These are phyloP conservation scores for Aspergillus proliferans DNA, from an alignment of 2,329 filamentous ascomycete species.

Conservation along the genomic window DNA sequence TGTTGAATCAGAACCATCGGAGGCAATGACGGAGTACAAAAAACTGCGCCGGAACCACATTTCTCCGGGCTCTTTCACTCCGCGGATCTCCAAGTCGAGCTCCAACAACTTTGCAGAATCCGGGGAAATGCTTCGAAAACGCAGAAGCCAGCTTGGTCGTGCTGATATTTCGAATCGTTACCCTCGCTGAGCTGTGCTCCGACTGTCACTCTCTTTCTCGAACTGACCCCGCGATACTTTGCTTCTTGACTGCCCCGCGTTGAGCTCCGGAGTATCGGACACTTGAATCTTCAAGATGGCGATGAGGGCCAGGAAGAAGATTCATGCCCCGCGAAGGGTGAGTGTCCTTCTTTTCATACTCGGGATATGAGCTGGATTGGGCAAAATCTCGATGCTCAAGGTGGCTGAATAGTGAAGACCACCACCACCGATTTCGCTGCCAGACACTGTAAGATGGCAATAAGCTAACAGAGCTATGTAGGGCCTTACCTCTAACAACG, in stretches of 20 bases:
- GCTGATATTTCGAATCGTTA: background rate
- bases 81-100: constrained; percentile 9
- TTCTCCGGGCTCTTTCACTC: constrained; percentile 19
- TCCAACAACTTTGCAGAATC: background rate
- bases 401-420: background rate
- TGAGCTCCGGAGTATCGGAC: background rate
- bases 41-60: constrained; percentile 19
- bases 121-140: background rate
- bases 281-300: constrained; percentile 35
- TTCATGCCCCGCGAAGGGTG: constrained; percentile 63
- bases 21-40: constrained; percentile 10
- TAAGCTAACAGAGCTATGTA: constrained; percentile 24
- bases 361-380: background rate
- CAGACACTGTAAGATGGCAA: constrained; percentile 8
- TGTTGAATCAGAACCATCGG: background rate
- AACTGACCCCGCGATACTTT: background rate
- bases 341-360: constrained; percentile 25
- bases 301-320: constrained; percentile 55
- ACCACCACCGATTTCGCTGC: constrained; percentile 2
- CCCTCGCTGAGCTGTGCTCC: background rate
- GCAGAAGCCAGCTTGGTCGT: background rate
- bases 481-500: constrained; percentile 51
- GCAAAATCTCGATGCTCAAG: background rate
- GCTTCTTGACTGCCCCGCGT: constrained; percentile 10
- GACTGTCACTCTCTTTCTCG: background rate